phyloP scores from a whole-genome alignment of 2,329 filamentous ascomycete genomes.

The Pseudogymnoascus sp. region DNA sequence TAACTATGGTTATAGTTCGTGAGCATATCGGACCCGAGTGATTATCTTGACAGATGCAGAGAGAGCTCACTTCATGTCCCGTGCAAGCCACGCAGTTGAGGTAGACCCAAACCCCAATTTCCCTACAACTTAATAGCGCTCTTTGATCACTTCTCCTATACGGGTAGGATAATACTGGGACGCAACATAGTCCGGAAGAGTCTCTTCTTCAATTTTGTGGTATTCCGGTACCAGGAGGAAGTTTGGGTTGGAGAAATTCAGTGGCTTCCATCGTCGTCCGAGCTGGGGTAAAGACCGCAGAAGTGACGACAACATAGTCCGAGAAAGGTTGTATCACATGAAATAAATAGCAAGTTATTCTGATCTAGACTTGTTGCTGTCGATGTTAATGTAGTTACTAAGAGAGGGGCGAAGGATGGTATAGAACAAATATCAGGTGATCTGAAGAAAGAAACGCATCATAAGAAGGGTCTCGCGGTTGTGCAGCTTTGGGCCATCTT shows the following conservation, averaged over 20 bases:
- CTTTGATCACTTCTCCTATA: slow-evolving; percentile 16
- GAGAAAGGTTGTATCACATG: neutral
- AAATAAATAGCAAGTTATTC: neutral
- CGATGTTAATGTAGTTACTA: neutral
- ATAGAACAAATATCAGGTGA: neutral
- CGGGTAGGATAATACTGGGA: slow-evolving; percentile 15
- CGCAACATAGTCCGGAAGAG: neutral
- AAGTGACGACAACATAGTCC: neutral
- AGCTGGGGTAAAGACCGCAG: neutral
- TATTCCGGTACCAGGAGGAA: neutral
- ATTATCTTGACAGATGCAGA: slow-evolving; percentile 15
- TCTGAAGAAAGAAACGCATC: neutral
- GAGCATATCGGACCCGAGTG: slow-evolving; percentile 3
- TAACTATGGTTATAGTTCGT: slow-evolving; percentile 14
- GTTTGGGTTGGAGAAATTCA: slow-evolving; percentile 3
- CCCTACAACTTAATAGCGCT: slow-evolving; percentile 18
- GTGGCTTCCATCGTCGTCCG: neutral
- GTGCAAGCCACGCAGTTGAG: slow-evolving; percentile 21
- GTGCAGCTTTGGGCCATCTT: too few relatives aligned
- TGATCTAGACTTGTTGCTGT: neutral
- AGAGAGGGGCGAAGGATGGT: neutral
- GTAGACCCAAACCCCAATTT: slow-evolving; percentile 19
- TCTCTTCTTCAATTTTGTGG: slow-evolving; percentile 4
- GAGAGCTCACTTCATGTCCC: slow-evolving; percentile 18
- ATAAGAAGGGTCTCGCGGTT: neutral